Percentiles rank a stretch among this genome's conserved stretches.
Evolutionary conservation across 2,329 filamentous ascomycete genomes (phyloP).

Genomic region (Pyrenophora tritici-repentis): DNA sequence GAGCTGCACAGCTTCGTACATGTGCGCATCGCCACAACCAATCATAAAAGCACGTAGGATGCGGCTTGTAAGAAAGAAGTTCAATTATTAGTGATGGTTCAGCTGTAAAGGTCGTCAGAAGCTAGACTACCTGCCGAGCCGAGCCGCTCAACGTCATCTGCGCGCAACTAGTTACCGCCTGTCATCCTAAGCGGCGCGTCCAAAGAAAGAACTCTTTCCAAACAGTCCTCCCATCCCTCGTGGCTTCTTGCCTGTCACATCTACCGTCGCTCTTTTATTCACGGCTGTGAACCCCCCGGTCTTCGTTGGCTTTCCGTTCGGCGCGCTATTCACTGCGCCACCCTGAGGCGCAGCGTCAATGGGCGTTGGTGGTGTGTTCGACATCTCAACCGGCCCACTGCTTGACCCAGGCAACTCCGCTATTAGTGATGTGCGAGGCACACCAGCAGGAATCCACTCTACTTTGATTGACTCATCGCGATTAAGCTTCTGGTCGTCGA

Average conservation of each 20-base stretch:
- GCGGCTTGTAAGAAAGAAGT: neutral
- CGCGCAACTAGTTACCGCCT: neutral
- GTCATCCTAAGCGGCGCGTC: neutral
- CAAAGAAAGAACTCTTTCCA: slow-evolving; percentile 17
- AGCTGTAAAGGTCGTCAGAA: neutral
- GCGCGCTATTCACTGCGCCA: neutral
- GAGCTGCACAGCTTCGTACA: neutral
- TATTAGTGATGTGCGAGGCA: slow-evolving; percentile 14
- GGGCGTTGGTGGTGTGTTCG: slow-evolving; percentile 16
- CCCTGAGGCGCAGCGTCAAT: slow-evolving; percentile 8
- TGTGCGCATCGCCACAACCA: neutral
- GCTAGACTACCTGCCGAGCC: neutral
- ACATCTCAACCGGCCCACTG: slow-evolving; percentile 24
- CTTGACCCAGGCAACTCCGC: slow-evolving; percentile 16
- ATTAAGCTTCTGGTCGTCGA: slow-evolving; percentile 43
- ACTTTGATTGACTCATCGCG: slow-evolving; percentile 45
- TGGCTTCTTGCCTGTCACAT: slow-evolving; percentile 13
- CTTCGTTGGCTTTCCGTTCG: slow-evolving; percentile 7
- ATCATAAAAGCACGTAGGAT: neutral
- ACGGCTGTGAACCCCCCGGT: neutral
- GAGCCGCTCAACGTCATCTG: neutral
- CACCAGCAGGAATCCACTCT: slow-evolving; percentile 35
- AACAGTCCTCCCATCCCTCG: slow-evolving; percentile 15
- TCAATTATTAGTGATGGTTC: slow-evolving; percentile 2
- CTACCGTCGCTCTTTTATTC: slow-evolving; percentile 1